Conservation (phyloP, 257 asterid species). For the Fraxinus pennsylvanica region DNA sequence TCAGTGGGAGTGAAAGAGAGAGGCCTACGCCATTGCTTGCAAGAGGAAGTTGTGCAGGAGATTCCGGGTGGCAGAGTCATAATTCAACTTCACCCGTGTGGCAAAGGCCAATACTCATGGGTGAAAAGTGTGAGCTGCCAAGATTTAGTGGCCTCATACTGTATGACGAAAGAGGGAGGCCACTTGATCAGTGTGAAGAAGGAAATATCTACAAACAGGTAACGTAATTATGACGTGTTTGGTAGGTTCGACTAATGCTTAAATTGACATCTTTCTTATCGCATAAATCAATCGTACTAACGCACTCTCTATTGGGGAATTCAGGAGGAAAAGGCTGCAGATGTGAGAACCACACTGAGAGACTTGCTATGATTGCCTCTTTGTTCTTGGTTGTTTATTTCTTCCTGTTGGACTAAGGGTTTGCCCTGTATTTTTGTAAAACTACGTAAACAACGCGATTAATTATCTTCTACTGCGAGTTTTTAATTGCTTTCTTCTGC, state of each 20-base stretch:
- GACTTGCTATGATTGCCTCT: conserved; percentile 42
- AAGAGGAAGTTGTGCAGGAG: conserved; percentile 28
- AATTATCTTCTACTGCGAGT: conserved; percentile 2
- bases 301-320: not conserved
- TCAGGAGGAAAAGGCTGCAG: conserved; percentile 37
- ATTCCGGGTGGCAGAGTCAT: conserved; percentile 55
- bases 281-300: not conserved
- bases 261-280: no score
- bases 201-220: conserved; percentile 38
- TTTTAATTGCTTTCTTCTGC: conserved; percentile 2
- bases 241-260: not conserved
- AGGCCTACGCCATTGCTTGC: conserved; percentile 42
- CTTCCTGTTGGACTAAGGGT: not conserved
- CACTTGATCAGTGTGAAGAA: conserved; percentile 41
- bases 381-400: not conserved
- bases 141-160: conserved; percentile 83
- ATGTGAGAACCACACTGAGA: conserved; percentile 46
- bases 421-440: conserved; percentile 20
- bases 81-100: conserved; percentile 70
- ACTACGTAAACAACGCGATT: conserved; percentile 9
- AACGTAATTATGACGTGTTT: not conserved
- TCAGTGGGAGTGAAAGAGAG: conserved; percentile 20
- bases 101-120: conserved; percentile 88
- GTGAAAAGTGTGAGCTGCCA: conserved; percentile 83
- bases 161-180: conserved; percentile 71